Conservation (phyloP, 192 early-diverging fungal genomes). For the Coemansia sp. region DNA sequence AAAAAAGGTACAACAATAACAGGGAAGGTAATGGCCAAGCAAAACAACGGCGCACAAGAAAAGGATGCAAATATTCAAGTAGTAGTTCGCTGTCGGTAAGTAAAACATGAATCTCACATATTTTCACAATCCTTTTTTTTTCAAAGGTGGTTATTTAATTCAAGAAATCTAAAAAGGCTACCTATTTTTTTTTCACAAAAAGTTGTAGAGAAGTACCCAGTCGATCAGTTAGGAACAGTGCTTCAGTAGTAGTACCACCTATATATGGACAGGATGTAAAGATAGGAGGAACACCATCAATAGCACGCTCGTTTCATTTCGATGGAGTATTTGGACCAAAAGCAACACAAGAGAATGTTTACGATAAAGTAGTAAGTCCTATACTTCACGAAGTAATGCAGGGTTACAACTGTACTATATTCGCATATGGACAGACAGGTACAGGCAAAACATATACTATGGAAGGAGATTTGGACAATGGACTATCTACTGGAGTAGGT, state of each 20-base stretch:
- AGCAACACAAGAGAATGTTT: slow-evolving; percentile 76
- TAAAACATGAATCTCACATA: not conserved
- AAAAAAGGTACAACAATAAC: too few species aligned
- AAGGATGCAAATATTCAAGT: slow-evolving; percentile 83
- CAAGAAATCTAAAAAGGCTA: not conserved
- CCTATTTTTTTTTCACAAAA: not conserved
- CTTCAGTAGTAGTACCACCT: slow-evolving; percentile 59
- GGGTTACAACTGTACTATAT: slow-evolving; percentile 79
- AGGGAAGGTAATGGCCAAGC: slow-evolving; percentile 9
- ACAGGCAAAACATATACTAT: slow-evolving; percentile 97
- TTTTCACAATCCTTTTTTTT: not conserved
- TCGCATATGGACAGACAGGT: slow-evolving; percentile 88
- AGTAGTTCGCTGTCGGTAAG: slow-evolving; percentile 72
- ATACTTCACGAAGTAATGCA: slow-evolving; percentile 78
- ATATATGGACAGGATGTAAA: slow-evolving; percentile 63
- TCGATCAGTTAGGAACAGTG: slow-evolving; percentile 3
- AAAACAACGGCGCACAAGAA: slow-evolving; percentile 15
- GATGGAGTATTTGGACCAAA: slow-evolving; percentile 86
- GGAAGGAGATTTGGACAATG: slow-evolving; percentile 76
- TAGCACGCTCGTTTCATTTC: slow-evolving; percentile 75
- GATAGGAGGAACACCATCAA: slow-evolving; percentile 45
- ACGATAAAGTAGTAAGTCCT: slow-evolving; percentile 71
- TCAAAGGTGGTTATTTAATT: too few species aligned
- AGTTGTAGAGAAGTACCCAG: slow-evolving; percentile 19
- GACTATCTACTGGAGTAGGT: too few species aligned